Evolutionary conservation across 2,329 filamentous ascomycete species (phyloP).

Genomic region (Fusarium sp.): DNA sequence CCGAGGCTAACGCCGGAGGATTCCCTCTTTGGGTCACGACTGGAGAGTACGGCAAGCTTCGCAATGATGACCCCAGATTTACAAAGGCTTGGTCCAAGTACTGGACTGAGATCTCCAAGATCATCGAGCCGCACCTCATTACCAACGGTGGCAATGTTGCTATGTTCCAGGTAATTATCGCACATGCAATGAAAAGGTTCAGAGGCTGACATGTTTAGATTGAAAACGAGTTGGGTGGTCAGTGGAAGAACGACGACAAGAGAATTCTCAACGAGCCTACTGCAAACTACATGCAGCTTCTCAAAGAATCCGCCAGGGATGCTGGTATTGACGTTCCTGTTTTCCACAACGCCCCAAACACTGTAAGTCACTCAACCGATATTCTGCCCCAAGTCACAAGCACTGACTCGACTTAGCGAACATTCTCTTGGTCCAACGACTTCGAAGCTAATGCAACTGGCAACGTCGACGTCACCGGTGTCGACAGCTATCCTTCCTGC

Average conservation of each 20-base stretch:
- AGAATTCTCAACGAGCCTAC: constrained; percentile 63
- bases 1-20: constrained; percentile 72
- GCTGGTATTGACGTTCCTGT: constrained; percentile 71
- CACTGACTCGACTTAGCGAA: constrained; percentile 46
- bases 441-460: constrained; percentile 66
- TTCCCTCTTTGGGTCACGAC: constrained; percentile 74
- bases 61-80: constrained; percentile 66
- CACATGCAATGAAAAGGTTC: background rate
- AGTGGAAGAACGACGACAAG: constrained; percentile 58
- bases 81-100: constrained; percentile 68
- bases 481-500: constrained; percentile 69
- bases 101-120: constrained; percentile 62
- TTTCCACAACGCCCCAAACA: constrained; percentile 71
- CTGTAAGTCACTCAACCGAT: constrained; percentile 53
- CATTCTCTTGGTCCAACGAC: constrained; percentile 70
- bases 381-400: rapidly evolving
- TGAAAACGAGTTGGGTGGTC: constrained; percentile 67
- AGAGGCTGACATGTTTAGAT: constrained; percentile 50
- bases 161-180: constrained; percentile 57
- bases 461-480: constrained; percentile 66
- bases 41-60: constrained; percentile 66
- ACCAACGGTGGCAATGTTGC: constrained; percentile 69
- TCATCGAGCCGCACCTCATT: constrained; percentile 66
- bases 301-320: constrained; percentile 66
- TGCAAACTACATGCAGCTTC: constrained; percentile 68